phyloP scores from a whole-genome alignment of 179 eudicot species.

The Camellia oleifera region DNA sequence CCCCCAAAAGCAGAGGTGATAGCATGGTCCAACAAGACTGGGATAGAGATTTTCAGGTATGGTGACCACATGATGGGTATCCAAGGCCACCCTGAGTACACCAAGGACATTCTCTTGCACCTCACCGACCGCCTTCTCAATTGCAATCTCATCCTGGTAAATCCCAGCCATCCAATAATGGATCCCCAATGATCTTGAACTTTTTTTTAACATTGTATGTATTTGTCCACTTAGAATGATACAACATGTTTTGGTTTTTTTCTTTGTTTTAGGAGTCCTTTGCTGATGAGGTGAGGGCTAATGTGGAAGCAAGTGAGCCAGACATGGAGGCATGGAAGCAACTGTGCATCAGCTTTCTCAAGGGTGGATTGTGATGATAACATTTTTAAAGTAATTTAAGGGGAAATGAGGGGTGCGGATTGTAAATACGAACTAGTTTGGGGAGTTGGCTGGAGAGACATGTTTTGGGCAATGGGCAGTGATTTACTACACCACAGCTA shows the following conservation, averaged over 20 bases:
- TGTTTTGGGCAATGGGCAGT: too few relatives aligned
- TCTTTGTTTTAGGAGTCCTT: conserved; percentile 32
- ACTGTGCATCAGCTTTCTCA: conserved; percentile 70
- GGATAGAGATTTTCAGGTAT: conserved; percentile 74
- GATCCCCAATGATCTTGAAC: not conserved
- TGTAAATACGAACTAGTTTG: not conserved
- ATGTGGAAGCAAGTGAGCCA: conserved; percentile 47
- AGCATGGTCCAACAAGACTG: conserved; percentile 66
- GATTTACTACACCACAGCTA: too few relatives aligned
- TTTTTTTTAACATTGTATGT: not conserved
- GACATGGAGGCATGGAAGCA: conserved; percentile 79
- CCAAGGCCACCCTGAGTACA: conserved; percentile 97
- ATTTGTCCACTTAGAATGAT: not conserved
- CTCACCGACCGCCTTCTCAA: conserved; percentile 66
- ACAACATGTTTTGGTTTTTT: not conserved
- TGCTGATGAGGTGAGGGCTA: conserved; percentile 51
- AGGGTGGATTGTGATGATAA: conserved; percentile 46
- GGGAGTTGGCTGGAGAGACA: not conserved
- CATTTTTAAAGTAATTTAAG: not conserved
- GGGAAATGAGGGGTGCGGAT: not conserved
- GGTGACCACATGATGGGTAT: conserved; percentile 91
- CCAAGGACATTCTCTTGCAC: conserved; percentile 71
- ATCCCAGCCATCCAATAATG: not conserved
- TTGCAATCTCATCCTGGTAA: conserved; percentile 49
- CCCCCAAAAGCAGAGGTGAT: conserved; percentile 77